A percentile compares a stretch with the other conserved stretches of the same genome.
Evolutionary conservation across 768 basidiomycete genomes (phyloP).

Genomic region (Serendipita vermifera): DNA sequence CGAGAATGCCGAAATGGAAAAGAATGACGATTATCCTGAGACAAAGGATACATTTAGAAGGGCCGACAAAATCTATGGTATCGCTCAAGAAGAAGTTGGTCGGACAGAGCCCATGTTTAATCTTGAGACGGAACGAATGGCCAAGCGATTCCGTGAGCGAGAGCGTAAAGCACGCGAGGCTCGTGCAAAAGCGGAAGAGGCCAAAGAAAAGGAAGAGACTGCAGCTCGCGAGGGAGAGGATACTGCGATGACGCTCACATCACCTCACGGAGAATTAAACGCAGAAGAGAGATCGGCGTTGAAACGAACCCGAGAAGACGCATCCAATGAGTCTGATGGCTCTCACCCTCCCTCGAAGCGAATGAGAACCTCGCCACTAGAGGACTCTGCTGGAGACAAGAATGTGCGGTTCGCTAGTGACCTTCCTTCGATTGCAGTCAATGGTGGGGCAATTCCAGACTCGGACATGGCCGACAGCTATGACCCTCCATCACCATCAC

Average conservation of each 20-base stretch:
- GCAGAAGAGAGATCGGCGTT: neutral
- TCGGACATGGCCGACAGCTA: neutral
- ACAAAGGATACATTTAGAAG: conserved; percentile 6
- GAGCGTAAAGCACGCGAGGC: conserved; percentile 47
- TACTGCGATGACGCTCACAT: conserved; percentile 17
- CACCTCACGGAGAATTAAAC: neutral
- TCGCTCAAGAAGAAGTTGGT: conserved; percentile 48
- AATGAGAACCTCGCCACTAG: neutral
- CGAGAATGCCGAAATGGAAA: conserved; percentile 49
- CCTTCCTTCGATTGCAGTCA: neutral
- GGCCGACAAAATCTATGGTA: conserved; percentile 81
- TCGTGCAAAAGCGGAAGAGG: conserved; percentile 22
- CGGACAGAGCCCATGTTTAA: conserved; percentile 32
- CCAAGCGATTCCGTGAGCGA: conserved; percentile 31
- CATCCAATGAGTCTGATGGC: conserved; percentile 1
- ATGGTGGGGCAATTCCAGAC: neutral
- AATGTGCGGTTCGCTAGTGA: neutral
- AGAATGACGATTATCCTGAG: conserved; percentile 65
- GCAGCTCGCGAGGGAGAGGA: conserved; percentile 28
- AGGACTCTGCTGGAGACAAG: neutral
- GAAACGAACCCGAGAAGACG: neutral
- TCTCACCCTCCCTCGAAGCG: conserved; percentile 1
- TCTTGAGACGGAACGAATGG: conserved; percentile 81
- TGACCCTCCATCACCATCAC: conserved; percentile 1
- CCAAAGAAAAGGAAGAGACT: conserved; percentile 25